Conservation (phyloP, 2,329 filamentous ascomycete genomes). For the Zasmidium angulare region DNA sequence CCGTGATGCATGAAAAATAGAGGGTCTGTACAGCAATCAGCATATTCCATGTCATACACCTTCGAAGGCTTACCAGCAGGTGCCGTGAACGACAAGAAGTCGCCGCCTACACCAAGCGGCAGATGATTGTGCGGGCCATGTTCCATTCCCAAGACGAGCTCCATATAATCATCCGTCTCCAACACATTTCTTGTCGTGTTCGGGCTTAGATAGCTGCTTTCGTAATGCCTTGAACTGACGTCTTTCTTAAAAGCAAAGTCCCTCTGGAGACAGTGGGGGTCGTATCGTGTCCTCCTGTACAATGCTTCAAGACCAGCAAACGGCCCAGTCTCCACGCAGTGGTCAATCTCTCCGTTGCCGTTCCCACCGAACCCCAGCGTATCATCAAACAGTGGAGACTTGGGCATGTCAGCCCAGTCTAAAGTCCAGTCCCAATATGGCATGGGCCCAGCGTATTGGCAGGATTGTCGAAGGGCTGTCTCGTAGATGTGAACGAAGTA, state of each 20-base stretch:
- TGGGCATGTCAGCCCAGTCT: conserved; percentile 13
- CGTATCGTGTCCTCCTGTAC: neutral
- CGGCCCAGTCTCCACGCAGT: neutral
- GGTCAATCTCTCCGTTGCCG: neutral
- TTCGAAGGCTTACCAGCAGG: neutral
- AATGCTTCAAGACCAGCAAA: neutral
- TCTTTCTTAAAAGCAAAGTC: neutral
- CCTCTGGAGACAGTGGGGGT: neutral
- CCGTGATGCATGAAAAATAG: neutral
- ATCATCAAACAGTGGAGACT: conserved; percentile 11
- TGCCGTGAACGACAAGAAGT: neutral
- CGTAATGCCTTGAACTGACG: too few species aligned
- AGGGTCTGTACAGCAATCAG: neutral
- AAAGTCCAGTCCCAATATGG: conserved; percentile 30
- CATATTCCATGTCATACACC: too few species aligned
- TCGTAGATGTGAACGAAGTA: conserved; percentile 28
- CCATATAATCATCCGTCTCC: neutral
- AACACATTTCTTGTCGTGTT: neutral
- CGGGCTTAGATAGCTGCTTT: too few species aligned
- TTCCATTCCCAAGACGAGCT: neutral
- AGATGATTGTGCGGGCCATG: neutral
- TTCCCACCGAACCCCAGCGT: conserved; percentile 19
- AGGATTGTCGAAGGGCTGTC: conserved; percentile 19
- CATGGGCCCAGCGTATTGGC: conserved; percentile 23
- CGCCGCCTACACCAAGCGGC: neutral